Evolutionary conservation across 192 early-diverging fungal genomes (phyloP).

Genomic region (Umbelopsis ramanniana): DNA sequence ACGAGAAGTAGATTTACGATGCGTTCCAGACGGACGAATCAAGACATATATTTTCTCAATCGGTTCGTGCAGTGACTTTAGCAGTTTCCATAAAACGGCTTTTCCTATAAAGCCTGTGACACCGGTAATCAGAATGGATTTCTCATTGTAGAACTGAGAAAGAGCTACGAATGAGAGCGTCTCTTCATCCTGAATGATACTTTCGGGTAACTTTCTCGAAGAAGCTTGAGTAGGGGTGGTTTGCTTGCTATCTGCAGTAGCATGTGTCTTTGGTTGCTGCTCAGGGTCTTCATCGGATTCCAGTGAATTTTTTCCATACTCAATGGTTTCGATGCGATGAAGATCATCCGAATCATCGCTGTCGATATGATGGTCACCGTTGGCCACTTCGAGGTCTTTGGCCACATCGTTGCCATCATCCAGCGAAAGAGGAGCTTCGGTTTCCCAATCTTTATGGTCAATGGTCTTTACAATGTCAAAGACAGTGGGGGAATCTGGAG

Average conservation of each 20-base stretch:
- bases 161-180: not conserved
- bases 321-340: not conserved
- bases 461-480: slow-evolving; percentile 43
- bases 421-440: slow-evolving; percentile 3
- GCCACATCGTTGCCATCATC: not conserved
- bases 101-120: slow-evolving; percentile 61
- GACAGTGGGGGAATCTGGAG: slow-evolving; percentile 36
- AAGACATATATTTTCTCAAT: slow-evolving; percentile 38
- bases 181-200: not conserved
- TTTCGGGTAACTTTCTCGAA: not conserved
- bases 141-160: slow-evolving; percentile 35
- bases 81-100: slow-evolving; percentile 51
- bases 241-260: not conserved
- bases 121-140: slow-evolving; percentile 53
- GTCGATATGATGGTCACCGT: not conserved
- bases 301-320: not conserved
- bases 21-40: slow-evolving; percentile 25
- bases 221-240: not conserved
- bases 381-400: not conserved
- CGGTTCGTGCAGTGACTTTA: slow-evolving; percentile 42
- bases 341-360: slow-evolving; percentile 9
- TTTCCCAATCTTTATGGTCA: slow-evolving; percentile 26
- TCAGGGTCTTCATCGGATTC: slow-evolving; percentile 1
- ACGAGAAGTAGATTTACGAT: slow-evolving; percentile 11
- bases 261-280: not conserved